A percentile compares a stretch with the other conserved stretches of the same genome.
phyloP scores from a whole-genome alignment of 495 filamentous ascomycete genomes.

The Aspergillus ellipticus region DNA sequence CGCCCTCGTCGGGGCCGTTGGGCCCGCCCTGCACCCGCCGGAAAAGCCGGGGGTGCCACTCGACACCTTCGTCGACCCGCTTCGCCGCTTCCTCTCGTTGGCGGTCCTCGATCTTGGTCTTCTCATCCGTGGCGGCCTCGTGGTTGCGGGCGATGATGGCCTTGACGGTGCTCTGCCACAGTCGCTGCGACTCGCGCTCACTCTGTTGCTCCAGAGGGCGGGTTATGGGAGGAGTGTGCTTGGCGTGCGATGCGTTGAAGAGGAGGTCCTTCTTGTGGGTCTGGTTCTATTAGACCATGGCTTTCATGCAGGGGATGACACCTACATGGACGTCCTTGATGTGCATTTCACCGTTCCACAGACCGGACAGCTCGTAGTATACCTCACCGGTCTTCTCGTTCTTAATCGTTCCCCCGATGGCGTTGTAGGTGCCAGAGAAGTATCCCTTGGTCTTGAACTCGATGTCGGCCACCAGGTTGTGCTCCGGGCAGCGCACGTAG shows the following conservation, averaged over 20 bases:
- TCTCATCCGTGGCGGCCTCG: constrained; percentile 87
- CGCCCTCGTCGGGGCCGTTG: constrained; percentile 73
- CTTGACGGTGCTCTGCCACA: constrained; percentile 77
- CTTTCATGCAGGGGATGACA: not conserved
- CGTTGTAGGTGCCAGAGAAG: constrained; percentile 93
- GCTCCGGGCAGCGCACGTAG: constrained; percentile 87
- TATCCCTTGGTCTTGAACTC: constrained; percentile 99
- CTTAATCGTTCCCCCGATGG: constrained; percentile 88
- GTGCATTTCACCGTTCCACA: constrained; percentile 93
- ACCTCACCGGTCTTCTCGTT: constrained; percentile 81
- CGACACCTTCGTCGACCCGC: constrained; percentile 73
- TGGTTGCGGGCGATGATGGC: constrained; percentile 84
- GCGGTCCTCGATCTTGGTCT: constrained; percentile 86
- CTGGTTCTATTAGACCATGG: constrained; percentile 38
- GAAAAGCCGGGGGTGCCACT: constrained; percentile 89
- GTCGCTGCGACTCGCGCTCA: constrained; percentile 80
- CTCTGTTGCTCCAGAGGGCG: constrained; percentile 83
- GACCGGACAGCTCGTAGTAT: constrained; percentile 83
- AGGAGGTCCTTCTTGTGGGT: constrained; percentile 83
- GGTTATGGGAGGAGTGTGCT: constrained; percentile 68
- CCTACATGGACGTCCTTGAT: constrained; percentile 78
- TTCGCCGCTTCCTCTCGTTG: constrained; percentile 86
- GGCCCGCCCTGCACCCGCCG: constrained; percentile 67
- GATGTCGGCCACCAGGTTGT: constrained; percentile 81
- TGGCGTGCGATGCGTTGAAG: constrained; percentile 78